Conservation (phyloP, 208 protist genomes). For the Strigomonas culicis region DNA sequence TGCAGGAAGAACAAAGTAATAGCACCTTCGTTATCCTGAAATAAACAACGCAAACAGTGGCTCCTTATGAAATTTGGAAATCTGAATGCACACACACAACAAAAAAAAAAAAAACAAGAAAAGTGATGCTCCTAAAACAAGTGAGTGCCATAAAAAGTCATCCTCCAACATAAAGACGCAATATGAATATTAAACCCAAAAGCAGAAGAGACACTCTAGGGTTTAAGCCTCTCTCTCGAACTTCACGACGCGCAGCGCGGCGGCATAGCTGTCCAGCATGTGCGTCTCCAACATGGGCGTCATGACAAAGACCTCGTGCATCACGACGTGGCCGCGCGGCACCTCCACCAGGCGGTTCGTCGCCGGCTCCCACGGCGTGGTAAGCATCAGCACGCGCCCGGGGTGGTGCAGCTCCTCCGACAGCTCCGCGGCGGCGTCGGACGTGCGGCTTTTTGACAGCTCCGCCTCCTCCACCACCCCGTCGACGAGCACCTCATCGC, state of each 20-base stretch:
- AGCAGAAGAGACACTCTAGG: background rate
- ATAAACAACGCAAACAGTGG: background rate
- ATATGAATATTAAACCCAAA: too few relatives aligned
- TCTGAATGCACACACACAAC: background rate
- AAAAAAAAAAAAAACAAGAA: conserved; percentile 8
- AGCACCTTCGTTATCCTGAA: too few relatives aligned
- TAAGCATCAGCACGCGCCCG: conserved; percentile 51
- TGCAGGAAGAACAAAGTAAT: conserved; percentile 5
- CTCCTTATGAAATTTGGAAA: background rate
- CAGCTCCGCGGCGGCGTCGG: conserved; percentile 14
- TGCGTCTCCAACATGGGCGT: conserved; percentile 43
- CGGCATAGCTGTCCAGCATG: conserved; percentile 41
- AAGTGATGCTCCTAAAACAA: conserved; percentile 2
- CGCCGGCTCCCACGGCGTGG: conserved; percentile 28
- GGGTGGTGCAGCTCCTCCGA: conserved; percentile 56
- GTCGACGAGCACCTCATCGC: background rate
- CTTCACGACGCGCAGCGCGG: conserved; percentile 17
- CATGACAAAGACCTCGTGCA: conserved; percentile 55
- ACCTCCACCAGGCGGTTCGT: conserved; percentile 55
- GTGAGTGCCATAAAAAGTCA: background rate
- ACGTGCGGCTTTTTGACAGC: background rate
- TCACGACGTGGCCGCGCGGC: conserved; percentile 40
- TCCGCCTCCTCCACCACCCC: background rate
- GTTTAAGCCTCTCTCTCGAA: background rate
- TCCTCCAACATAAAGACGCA: too few relatives aligned